Evolutionary conservation across 352 stramenopile species (phyloP), one percentile per base, ranked within the genome.

Genomic region (Pythium vanterpoolii): DNA sequence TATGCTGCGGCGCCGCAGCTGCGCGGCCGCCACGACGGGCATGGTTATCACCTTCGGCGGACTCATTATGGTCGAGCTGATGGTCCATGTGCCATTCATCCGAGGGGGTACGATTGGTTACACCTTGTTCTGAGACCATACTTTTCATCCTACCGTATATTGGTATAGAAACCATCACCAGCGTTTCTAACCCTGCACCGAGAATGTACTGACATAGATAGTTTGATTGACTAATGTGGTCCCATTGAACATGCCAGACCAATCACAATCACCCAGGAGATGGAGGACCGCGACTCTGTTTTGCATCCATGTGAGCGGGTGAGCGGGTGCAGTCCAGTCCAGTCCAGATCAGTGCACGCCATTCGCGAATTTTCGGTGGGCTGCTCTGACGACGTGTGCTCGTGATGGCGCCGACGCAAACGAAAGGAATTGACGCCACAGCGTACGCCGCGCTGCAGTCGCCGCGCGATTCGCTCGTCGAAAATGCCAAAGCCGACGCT

Each of bases 391-490:
- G n/a, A n/a, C n/a, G n/a, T n/a, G n/a, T n/a, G n/a, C n/a, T 16
- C 5, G 5, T 16, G 34, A 40, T 40, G 34, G 10, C 36, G 30
- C 16, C 8, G 27, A 28, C 27, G 42, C 24, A 47, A 16, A 26
- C 27, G 45, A 38, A 31, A 53, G 8, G 19, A 28, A n/a, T 18
- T 10, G 38, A 49, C 27, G 52, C 28, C 52, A 60, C 27, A 21
- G 54, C 30, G 27, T 63, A 56, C 38, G 46, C 45, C 33, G 45
- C 56, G n/a, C 18, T 63, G 56, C 34, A 30, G 34, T 51, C 56
- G 34, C 56, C 56, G 19, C 36, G 30, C 34, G 53, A 40, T 4
- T 3, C 5, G 5, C n/a, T n/a, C n/a, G 34, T 40, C 10, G 34
- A 9, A 16, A 16, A n/a, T 23, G 16, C 26, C 6, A 19, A 38